phyloP scores from a whole-genome alignment of 2,329 filamentous ascomycete genomes.

The Pestalotiopsis sp. region DNA sequence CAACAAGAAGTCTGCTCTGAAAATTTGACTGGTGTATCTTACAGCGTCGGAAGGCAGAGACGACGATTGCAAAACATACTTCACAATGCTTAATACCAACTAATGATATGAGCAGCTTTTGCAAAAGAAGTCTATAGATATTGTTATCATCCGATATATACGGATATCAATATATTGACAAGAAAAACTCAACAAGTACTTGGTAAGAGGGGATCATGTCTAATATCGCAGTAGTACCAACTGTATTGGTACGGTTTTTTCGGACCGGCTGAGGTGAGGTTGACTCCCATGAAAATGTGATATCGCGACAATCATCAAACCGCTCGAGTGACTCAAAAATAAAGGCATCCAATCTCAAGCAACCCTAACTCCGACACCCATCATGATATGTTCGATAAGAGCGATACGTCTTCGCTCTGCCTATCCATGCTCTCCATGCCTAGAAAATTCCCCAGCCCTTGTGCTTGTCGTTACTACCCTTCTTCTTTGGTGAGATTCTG shows the following conservation, averaged over 20 bases:
- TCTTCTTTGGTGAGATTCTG: slow-evolving; percentile 28
- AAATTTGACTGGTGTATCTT: too few species aligned
- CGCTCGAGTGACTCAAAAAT: not conserved
- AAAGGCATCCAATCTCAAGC: slow-evolving; percentile 8
- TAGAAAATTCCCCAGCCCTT: slow-evolving; percentile 55
- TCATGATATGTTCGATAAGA: slow-evolving; percentile 8
- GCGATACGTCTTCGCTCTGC: not conserved
- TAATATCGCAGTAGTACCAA: slow-evolving; percentile 4
- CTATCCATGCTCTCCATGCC: not conserved
- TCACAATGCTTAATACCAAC: too few species aligned
- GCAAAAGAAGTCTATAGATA: too few species aligned
- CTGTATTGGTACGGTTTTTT: not conserved
- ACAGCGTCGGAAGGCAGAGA: too few species aligned
- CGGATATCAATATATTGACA: not conserved
- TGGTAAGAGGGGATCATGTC: slow-evolving; percentile 12
- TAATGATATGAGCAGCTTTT: too few species aligned
- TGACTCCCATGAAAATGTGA: slow-evolving; percentile 8
- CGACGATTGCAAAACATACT: too few species aligned
- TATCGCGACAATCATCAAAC: slow-evolving; percentile 6
- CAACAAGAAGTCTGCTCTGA: too few species aligned
- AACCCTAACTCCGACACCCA: slow-evolving; percentile 3
- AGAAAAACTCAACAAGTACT: not conserved
- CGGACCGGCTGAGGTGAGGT: slow-evolving; percentile 9
- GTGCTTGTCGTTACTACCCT: slow-evolving; percentile 37
- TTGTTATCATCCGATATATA: not conserved